Conservation (phyloP, 345 rosid species). For the Citrus australasica region DNA sequence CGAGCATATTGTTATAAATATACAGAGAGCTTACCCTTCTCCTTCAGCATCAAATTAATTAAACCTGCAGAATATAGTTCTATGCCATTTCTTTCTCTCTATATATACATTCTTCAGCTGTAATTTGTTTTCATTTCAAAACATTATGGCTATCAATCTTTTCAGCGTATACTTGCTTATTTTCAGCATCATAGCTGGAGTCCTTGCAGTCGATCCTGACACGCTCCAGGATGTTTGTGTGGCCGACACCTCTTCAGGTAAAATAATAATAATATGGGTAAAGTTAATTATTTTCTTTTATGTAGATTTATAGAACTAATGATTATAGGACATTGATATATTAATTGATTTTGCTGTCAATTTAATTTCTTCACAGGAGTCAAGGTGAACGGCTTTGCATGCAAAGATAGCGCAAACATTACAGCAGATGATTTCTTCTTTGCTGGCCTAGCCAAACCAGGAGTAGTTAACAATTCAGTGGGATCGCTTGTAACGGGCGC, state of each 20-base stretch:
- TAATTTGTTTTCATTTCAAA: neutral
- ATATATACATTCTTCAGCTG: no score
- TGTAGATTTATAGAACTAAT: no score
- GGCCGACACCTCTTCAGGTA: conserved; percentile 39
- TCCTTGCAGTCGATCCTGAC: conserved; percentile 53
- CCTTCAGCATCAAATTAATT: neutral
- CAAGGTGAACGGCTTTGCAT: conserved; percentile 55
- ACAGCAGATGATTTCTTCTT: conserved; percentile 58
- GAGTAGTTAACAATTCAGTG: conserved; percentile 36
- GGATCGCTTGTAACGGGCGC: conserved; percentile 54
- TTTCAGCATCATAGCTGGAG: conserved; percentile 19
- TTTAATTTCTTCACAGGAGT: conserved; percentile 27
- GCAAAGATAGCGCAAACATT: conserved; percentile 47
- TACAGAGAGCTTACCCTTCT: neutral
- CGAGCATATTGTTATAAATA: neutral
- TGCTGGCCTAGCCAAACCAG: conserved; percentile 50
- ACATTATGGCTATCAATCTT: neutral
- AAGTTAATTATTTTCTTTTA: no score
- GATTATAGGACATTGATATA: no score
- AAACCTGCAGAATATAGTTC: no score
- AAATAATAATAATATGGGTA: no score
- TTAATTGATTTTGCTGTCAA: neutral
- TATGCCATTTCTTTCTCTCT: no score
- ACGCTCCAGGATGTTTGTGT: conserved; percentile 71
- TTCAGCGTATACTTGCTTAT: conserved; percentile 14